Conservation (phyloP, 331 rosid genomes). For the Ulmus americana region DNA sequence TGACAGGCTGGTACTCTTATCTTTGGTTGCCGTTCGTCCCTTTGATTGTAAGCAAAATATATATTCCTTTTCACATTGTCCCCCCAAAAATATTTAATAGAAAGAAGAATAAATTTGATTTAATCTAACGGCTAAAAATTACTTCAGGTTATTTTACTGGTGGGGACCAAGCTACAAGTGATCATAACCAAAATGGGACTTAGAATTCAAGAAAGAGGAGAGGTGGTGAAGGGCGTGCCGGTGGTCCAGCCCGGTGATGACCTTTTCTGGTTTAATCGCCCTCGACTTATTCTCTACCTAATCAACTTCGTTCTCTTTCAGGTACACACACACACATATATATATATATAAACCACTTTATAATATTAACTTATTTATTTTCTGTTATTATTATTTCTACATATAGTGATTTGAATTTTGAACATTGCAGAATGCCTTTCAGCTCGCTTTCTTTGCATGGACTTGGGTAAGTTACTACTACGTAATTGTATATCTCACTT, state of each 20-base stretch:
- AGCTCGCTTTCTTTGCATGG: constrained; percentile 86
- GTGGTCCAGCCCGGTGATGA: constrained; percentile 80
- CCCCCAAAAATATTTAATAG: neutral
- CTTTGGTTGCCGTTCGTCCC: constrained; percentile 77
- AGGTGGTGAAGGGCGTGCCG: constrained; percentile 65
- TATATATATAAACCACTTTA: neutral
- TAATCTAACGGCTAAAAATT: constrained; percentile 1
- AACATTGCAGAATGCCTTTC: constrained; percentile 67
- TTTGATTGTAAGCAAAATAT: constrained; percentile 59
- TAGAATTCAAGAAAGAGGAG: constrained; percentile 66
- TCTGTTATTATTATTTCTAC: neutral
- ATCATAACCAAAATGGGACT: constrained; percentile 80
- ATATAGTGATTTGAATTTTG: neutral
- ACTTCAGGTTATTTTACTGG: constrained; percentile 55
- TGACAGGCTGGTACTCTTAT: constrained; percentile 74
- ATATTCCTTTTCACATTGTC: neutral
- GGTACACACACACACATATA: constrained; percentile 24
- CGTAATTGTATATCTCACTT: neutral
- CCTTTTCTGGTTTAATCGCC: constrained; percentile 78
- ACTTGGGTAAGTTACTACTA: constrained; percentile 44
- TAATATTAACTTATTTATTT: neutral
- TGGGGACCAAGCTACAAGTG: constrained; percentile 82
- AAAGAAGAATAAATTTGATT: too few relatives aligned
- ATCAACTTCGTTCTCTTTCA: constrained; percentile 87
- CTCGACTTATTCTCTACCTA: constrained; percentile 61